Conservation (phyloP, 2,329 filamentous ascomycete species). For the Aspergillus udagawae region DNA sequence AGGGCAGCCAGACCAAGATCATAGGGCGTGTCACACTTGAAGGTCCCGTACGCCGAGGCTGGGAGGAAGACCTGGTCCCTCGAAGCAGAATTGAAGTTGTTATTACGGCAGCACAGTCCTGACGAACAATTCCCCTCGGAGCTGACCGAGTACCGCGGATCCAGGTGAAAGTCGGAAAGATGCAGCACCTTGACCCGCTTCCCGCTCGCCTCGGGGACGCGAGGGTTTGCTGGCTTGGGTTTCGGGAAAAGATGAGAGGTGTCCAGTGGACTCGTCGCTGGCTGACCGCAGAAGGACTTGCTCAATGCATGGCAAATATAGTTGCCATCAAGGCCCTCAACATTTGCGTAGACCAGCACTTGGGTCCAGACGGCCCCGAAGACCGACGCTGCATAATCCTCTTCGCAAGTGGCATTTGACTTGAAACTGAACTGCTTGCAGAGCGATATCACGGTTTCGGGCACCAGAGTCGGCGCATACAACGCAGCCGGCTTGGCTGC, state of each 20-base stretch:
- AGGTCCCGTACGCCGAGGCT: slow-evolving; percentile 53
- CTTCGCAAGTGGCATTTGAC: slow-evolving; percentile 46
- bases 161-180: slow-evolving; percentile 54
- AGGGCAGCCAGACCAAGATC: slow-evolving; percentile 54
- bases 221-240: slow-evolving; percentile 47
- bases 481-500: slow-evolving; percentile 50
- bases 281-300: slow-evolving; percentile 46
- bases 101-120: slow-evolving; percentile 50
- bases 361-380: slow-evolving; percentile 58
- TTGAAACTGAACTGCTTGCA: slow-evolving; percentile 48
- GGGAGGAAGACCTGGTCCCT: slow-evolving; percentile 38
- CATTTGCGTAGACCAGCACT: slow-evolving; percentile 51
- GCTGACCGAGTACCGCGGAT: slow-evolving; percentile 51
- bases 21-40: slow-evolving; percentile 56
- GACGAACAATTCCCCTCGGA: slow-evolving; percentile 53
- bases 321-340: slow-evolving; percentile 52
- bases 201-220: slow-evolving; percentile 47
- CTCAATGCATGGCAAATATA: slow-evolving; percentile 55
- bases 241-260: slow-evolving; percentile 50
- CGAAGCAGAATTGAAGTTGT: slow-evolving; percentile 35
- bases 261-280: slow-evolving; percentile 44
- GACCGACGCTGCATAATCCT: slow-evolving; percentile 44
- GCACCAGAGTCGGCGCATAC: slow-evolving; percentile 47
- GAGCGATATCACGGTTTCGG: slow-evolving; percentile 49
- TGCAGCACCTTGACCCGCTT: slow-evolving; percentile 54